A percentile compares a stretch with the other conserved stretches of the same genome.
phyloP scores from a whole-genome alignment of 2,329 filamentous ascomycete genomes.

The Fusarium sp. region DNA sequence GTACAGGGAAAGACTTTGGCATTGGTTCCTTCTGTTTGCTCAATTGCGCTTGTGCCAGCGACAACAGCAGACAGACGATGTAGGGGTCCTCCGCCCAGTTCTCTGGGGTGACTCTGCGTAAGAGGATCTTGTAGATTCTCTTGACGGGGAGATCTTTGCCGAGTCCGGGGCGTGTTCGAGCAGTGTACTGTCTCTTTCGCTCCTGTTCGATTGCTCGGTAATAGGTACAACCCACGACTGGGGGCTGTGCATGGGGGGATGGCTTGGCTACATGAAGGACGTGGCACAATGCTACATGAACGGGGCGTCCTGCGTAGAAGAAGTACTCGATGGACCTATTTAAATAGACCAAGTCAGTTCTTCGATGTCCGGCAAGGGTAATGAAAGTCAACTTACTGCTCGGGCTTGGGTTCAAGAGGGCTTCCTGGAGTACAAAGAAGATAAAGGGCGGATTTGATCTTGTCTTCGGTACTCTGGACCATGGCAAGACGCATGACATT shows the following conservation, averaged over 20 bases:
- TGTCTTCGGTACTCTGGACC: no score
- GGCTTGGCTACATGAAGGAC: background rate
- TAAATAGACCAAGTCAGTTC: background rate
- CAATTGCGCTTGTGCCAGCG: background rate
- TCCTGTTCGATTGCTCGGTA: background rate
- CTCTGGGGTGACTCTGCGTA: background rate
- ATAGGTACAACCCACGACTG: background rate
- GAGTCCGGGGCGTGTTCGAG: accelerated
- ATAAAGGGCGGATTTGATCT: background rate
- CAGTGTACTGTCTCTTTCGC: no score
- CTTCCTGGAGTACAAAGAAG: background rate
- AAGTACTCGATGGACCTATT: no score
- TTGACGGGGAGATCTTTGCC: background rate
- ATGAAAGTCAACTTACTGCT: background rate
- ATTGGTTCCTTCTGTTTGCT: background rate
- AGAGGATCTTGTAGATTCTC: background rate
- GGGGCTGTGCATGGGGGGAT: accelerated
- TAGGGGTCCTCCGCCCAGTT: background rate
- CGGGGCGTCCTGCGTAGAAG: background rate
- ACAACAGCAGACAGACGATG: background rate
- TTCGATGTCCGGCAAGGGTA: background rate
- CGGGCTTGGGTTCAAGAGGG: background rate
- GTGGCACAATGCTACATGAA: background rate
- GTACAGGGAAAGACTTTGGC: background rate
- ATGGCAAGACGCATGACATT: background rate